Percentiles rank a stretch among this genome's conserved stretches.
Conservation (phyloP, 2,329 filamentous ascomycete species). For the Chaetothyriales sp. region DNA sequence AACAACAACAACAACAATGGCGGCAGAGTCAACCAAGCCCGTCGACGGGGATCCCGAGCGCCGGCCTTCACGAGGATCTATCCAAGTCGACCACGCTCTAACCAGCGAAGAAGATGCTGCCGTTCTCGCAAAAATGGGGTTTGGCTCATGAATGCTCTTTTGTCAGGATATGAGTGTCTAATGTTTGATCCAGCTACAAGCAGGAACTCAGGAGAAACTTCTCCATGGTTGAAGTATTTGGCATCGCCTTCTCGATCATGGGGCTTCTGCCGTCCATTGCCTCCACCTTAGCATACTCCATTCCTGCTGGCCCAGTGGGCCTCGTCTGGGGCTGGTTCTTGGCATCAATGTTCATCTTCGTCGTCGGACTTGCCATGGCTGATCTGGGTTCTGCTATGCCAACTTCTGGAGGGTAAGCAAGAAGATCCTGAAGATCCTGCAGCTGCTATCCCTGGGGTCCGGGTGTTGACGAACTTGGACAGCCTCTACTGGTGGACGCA, state of each 20-base stretch:
- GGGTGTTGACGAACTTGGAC: neutral
- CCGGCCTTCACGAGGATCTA: conserved; percentile 5
- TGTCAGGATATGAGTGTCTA: conserved; percentile 15
- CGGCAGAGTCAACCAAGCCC: neutral
- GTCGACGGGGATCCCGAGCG: neutral
- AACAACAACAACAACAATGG: neutral
- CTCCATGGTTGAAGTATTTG: conserved; percentile 49
- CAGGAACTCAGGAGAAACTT: conserved; percentile 51
- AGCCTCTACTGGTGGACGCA: conserved; percentile 48
- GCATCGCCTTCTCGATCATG: conserved; percentile 48
- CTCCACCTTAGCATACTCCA: conserved; percentile 44
- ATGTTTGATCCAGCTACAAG: conserved; percentile 31
- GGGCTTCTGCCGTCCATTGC: conserved; percentile 48
- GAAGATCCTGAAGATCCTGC: too few species aligned
- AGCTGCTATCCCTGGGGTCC: neutral
- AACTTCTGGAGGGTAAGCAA: conserved; percentile 34
- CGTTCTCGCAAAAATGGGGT: conserved; percentile 23
- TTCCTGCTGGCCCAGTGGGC: conserved; percentile 46
- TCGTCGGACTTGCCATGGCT: conserved; percentile 47
- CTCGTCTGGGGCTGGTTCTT: conserved; percentile 51
- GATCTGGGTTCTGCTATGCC: conserved; percentile 39
- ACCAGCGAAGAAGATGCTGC: conserved; percentile 28
- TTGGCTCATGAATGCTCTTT: neutral
- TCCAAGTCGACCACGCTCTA: conserved; percentile 10
- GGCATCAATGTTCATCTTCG: conserved; percentile 44